Percentiles rank a stretch among this genome's conserved stretches.
Conservation (phyloP, 768 basidiomycete species). For the Rhodosporidiobolus odoratus region DNA sequence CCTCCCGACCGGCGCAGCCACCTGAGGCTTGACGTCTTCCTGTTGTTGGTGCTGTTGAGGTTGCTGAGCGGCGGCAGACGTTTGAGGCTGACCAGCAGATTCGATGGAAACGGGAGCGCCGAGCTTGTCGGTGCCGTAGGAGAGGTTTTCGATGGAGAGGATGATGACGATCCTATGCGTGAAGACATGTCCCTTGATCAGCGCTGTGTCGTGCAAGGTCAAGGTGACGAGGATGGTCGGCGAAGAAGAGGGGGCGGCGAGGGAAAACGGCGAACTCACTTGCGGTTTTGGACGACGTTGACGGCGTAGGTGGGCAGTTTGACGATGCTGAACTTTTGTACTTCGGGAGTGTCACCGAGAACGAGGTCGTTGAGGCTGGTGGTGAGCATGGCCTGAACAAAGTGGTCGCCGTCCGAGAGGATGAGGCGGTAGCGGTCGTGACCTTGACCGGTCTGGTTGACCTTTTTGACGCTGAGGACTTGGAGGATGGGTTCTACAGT, state of each 20-base stretch:
- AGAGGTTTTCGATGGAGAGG: constrained; percentile 60
- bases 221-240: too few relatives aligned
- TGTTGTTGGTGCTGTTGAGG: constrained; percentile 44
- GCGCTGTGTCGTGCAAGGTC: too few relatives aligned
- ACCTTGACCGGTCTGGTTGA: background rate
- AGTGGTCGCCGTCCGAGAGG: constrained; percentile 80
- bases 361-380: constrained; percentile 79
- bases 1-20: constrained; percentile 44
- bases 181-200: too few relatives aligned
- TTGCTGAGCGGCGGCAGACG: constrained; percentile 44
- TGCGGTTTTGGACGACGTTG: constrained; percentile 75
- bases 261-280: constrained; percentile 53
- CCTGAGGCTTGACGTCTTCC: constrained; percentile 30
- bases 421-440: constrained; percentile 63
- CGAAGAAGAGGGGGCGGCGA: background rate
- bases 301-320: constrained; percentile 69
- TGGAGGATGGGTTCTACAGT: constrained; percentile 43
- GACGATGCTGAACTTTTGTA: constrained; percentile 65
- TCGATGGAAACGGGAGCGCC: constrained; percentile 55
- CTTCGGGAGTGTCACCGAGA: constrained; percentile 51
- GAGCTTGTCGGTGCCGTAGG: constrained; percentile 61
- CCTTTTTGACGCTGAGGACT: background rate
- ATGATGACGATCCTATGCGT: constrained; percentile 68
- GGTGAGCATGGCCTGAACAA: constrained; percentile 88
- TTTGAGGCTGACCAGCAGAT: constrained; percentile 41